Conservation (phyloP, 768 basidiomycete genomes). For the Pleurotus citrinopileatus region DNA sequence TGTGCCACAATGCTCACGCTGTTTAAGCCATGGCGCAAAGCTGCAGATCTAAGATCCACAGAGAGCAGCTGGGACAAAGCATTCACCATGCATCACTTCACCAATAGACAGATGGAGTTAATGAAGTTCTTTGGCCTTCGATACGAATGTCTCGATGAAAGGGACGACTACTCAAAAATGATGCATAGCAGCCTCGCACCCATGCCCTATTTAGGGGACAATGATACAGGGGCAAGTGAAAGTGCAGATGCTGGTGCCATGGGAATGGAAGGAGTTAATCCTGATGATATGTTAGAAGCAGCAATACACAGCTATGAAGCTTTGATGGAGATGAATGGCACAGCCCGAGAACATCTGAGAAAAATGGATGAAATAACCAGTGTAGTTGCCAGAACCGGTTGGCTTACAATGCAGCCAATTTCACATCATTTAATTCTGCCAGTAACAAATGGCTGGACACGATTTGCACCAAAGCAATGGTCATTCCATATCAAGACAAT, state of each 20-base stretch:
- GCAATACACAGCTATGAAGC: background rate
- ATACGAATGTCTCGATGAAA: conserved; percentile 27
- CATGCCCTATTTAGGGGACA: conserved; percentile 14
- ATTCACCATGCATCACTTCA: conserved; percentile 15
- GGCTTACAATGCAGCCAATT: background rate
- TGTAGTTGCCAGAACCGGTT: background rate
- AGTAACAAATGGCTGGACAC: background rate
- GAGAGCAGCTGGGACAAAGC: conserved; percentile 16
- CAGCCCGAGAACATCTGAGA: background rate
- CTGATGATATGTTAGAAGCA: background rate
- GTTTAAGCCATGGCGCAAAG: background rate
- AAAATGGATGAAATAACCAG: background rate
- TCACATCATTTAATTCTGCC: background rate
- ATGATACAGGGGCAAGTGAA: background rate
- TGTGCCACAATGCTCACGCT: background rate
- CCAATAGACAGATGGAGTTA: conserved; percentile 11
- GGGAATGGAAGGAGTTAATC: too few species aligned
- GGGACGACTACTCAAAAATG: conserved; percentile 25
- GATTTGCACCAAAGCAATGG: background rate
- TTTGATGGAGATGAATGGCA: background rate
- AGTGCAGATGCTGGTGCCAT: background rate
- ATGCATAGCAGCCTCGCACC: too few species aligned
- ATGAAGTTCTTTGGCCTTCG: conserved; percentile 23
- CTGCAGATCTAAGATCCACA: background rate
- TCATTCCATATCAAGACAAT: background rate